Base-by-base conservation (phyloP, 305 asterid species). In the Fraxinus ornus region DNA sequence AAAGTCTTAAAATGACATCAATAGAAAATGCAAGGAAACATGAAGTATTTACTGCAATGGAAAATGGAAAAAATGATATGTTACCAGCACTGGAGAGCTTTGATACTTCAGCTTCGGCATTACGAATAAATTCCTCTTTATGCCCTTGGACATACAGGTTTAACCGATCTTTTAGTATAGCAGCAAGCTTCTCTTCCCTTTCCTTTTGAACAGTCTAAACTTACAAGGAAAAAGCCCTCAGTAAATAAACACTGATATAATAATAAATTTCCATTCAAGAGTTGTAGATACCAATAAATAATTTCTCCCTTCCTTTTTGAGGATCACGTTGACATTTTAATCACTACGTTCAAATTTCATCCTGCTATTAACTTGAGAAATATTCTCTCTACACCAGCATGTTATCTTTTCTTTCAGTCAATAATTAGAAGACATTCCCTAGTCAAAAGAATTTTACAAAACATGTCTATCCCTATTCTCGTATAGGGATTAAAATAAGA, bases 161-260 rank as follows among this genome's bases (percentile, higher is more conserved):
- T 66, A 94, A 93, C 83, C 93, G 90, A 87, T 91, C 95, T 88
- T 89, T 97, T 52, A 97, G 93, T 85, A 89, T 87, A 83, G 88
- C 84, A 83, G 89, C 93, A 86, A 97, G 98, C 88, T 94, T 97
- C 85, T 97, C 98, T 88, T 97, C 98, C 89, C 99, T 93, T 85
- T 97, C 99, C 92, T 76, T 94, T 87, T 97, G 99, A 83, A 94
- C 90, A 84, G 81, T 88, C 99, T 96, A 87, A 47, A 81, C 64
- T 86, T 47, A 85, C 85, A 84, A 81, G 72, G 71, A 77, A 84
- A 80, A 75, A 68, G 78, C 71, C 77, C 49, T 79, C 55, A 74
- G 35, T 64, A n/a, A 81, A 83, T 62, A 47, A 62, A 28, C 10
- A 72, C 26, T 37, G 64, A 55, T 73, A 49, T 76, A 71, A 33